These are phyloP conservation scores for Leishmania lainsoni DNA, from an alignment of 208 protist species.

Conservation along the genomic window DNA sequence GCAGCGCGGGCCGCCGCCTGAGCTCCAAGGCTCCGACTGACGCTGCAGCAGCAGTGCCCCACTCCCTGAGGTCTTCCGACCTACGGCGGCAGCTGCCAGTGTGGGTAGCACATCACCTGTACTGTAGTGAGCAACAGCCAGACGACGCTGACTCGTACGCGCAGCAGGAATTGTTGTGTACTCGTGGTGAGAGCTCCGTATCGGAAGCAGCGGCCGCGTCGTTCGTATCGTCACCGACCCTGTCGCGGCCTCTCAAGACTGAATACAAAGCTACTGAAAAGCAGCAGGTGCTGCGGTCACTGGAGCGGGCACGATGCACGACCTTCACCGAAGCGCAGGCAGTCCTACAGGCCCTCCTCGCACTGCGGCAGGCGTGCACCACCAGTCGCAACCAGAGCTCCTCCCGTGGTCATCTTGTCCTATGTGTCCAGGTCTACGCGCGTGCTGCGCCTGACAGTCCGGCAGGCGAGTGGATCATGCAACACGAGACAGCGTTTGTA, in stretches of 20 bases:
- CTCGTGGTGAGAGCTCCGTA: not conserved
- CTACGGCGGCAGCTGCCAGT: slow-evolving; percentile 11
- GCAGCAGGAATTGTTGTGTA: not conserved
- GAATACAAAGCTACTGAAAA: slow-evolving; percentile 65
- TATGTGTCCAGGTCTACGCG: slow-evolving; percentile 40
- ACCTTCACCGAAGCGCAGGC: slow-evolving; percentile 34
- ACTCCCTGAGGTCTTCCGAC: not conserved
- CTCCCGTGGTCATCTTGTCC: slow-evolving; percentile 51
- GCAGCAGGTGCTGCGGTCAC: slow-evolving; percentile 42
- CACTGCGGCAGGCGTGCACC: slow-evolving; percentile 41
- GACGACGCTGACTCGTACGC: not conserved
- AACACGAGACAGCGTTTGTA: slow-evolving; percentile 56
- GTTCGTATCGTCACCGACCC: not conserved
- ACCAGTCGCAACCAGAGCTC: slow-evolving; percentile 58
- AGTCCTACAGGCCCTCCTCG: slow-evolving; percentile 38
- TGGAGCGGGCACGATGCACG: slow-evolving; percentile 38
- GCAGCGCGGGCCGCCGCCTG: slow-evolving; percentile 2
- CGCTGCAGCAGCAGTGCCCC: not conserved
- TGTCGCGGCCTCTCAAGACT: slow-evolving; percentile 16
- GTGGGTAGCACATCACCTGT: slow-evolving; percentile 19
- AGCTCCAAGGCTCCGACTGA: not conserved
- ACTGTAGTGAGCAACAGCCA: slow-evolving; percentile 16
- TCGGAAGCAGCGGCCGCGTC: not conserved
- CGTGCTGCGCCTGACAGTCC: not conserved
- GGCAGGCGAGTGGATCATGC: slow-evolving; percentile 6